Evolutionary conservation across 225 moss, liverwort and hornwort genomes (phyloP).

Genomic region (Ulota crispa): DNA sequence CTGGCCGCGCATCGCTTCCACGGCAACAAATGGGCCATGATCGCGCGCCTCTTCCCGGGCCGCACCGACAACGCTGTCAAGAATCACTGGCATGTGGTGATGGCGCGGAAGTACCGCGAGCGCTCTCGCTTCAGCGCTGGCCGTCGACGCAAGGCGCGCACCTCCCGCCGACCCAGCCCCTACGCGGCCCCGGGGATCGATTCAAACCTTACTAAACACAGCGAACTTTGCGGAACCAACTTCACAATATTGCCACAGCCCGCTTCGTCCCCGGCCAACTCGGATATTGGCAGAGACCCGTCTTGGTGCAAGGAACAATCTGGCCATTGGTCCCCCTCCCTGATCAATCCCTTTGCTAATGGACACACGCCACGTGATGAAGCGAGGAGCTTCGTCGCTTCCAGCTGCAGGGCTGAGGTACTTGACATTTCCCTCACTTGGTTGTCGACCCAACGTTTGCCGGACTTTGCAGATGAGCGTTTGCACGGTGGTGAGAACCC

Average conservation of each 20-base stretch:
- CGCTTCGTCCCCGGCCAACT: background rate
- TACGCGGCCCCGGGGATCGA: slow-evolving; percentile 59
- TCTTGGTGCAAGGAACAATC: slow-evolving; percentile 47
- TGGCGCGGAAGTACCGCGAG: slow-evolving; percentile 85
- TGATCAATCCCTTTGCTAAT: slow-evolving; percentile 33
- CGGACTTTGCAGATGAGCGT: background rate
- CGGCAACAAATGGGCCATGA: slow-evolving; percentile 99
- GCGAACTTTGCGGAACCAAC: slow-evolving; percentile 5
- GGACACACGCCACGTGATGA: slow-evolving; percentile 8
- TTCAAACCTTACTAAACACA: slow-evolving; percentile 31
- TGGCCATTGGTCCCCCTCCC: slow-evolving; percentile 50
- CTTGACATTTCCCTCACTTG: background rate
- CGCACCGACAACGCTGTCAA: slow-evolving; percentile 98
- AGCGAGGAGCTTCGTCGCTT: slow-evolving; percentile 22
- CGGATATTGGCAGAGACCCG: slow-evolving; percentile 13
- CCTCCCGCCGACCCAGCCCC: slow-evolving; percentile 35
- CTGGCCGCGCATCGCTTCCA: slow-evolving; percentile 85
- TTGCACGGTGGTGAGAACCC: background rate
- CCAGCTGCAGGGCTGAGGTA: slow-evolving; percentile 60
- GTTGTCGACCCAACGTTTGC: background rate
- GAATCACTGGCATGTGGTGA: slow-evolving; percentile 97
- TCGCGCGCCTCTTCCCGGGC: slow-evolving; percentile 88
- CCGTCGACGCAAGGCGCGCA: slow-evolving; percentile 66
- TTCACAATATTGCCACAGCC: slow-evolving; percentile 23
- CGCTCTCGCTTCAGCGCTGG: slow-evolving; percentile 66